Evolutionary conservation across 352 stramenopile species (phyloP).

Genomic region (Phytophthora colocasiae): DNA sequence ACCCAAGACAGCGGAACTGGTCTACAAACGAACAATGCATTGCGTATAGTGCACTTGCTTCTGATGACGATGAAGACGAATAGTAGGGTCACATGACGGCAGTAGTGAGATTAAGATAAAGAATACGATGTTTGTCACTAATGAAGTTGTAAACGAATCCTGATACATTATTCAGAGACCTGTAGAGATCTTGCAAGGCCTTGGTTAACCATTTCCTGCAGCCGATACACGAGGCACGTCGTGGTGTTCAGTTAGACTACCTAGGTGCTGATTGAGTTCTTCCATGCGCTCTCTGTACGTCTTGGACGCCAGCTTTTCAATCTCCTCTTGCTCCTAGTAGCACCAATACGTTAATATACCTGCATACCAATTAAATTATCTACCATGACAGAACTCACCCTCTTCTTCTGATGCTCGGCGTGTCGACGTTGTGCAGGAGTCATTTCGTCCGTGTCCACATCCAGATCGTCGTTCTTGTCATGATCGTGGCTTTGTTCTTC

Average conservation of each 20-base stretch:
- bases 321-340: conserved; percentile 83
- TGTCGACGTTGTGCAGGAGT: conserved; percentile 83
- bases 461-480: conserved; percentile 25
- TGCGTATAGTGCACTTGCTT: conserved; percentile 47
- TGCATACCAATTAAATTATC: not conserved
- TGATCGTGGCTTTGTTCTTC: conserved; percentile 24
- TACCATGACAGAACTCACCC: conserved; percentile 46
- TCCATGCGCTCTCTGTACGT: conserved; percentile 95
- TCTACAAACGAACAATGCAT: conserved; percentile 62
- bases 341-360: conserved; percentile 1
- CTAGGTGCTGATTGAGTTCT: conserved; percentile 97
- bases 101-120: conserved; percentile 22
- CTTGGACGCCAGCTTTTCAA: conserved; percentile 85
- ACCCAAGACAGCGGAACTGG: conserved; percentile 71
- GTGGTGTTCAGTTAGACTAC: conserved; percentile 97
- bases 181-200: not conserved
- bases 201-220: conserved; percentile 89
- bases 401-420: conserved; percentile 80
- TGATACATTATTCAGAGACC: not conserved
- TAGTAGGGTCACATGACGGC: conserved; percentile 21
- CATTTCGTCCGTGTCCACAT: conserved; percentile 55
- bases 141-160: conserved; percentile 6
- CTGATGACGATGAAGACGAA: conserved; percentile 36
- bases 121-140: conserved; percentile 20
- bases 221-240: conserved; percentile 96